Conservation (phyloP, 495 filamentous ascomycete species). For the Penicillium flavigenum region DNA sequence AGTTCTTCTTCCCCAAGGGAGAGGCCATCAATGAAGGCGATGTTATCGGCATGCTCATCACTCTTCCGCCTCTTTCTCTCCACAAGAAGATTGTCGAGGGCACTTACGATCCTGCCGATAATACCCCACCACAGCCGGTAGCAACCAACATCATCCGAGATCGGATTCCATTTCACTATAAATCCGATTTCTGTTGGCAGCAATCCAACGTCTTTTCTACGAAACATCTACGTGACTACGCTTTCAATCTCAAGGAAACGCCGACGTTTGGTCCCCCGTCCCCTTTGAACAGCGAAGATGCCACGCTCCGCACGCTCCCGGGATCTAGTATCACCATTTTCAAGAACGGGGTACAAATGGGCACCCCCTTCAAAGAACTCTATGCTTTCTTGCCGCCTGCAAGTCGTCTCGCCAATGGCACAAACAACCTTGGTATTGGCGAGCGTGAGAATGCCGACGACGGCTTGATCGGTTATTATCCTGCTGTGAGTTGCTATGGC, state of each 20-base stretch:
- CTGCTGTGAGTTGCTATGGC: constrained; percentile 85
- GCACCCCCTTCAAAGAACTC: constrained; percentile 83
- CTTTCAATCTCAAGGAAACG: constrained; percentile 49
- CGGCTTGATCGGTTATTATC: constrained; percentile 92
- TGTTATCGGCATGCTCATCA: constrained; percentile 92
- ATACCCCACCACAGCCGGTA: constrained; percentile 24
- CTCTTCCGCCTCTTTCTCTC: constrained; percentile 75
- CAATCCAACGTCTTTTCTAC: constrained; percentile 86
- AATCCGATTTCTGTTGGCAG: constrained; percentile 90
- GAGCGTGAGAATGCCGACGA: constrained; percentile 85
- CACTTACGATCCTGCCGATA: constrained; percentile 79
- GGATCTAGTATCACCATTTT: constrained; percentile 83
- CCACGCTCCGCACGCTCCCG: constrained; percentile 78
- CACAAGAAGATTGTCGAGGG: constrained; percentile 88
- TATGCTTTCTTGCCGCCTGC: constrained; percentile 91
- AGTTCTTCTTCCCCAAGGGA: constrained; percentile 75
- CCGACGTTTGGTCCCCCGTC: constrained; percentile 54
- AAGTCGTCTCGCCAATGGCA: constrained; percentile 58
- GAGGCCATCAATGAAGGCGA: constrained; percentile 78
- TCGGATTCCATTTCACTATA: constrained; percentile 89
- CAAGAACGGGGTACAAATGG: constrained; percentile 85
- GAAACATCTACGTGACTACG: constrained; percentile 80
- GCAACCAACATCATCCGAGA: constrained; percentile 85
- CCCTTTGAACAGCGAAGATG: constrained; percentile 63
- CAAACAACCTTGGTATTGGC: constrained; percentile 67